Evolutionary conservation across 2,329 filamentous ascomycete species (phyloP).

Genomic region (Cytospora paraplurivora): DNA sequence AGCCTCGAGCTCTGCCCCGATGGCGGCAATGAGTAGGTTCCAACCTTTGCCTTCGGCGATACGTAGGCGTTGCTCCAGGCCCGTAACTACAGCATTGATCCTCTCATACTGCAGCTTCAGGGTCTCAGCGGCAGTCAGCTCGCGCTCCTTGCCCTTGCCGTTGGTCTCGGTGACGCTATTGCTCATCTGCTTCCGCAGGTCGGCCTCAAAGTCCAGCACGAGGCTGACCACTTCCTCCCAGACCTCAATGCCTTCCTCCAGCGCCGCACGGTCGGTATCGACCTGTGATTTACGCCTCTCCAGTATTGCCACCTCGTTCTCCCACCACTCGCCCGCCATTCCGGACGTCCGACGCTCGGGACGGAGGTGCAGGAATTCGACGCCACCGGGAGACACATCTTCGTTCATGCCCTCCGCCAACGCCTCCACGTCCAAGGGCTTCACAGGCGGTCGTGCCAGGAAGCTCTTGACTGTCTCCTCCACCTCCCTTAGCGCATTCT

Average conservation of each 20-base stretch:
- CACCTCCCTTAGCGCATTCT: conserved; percentile 65
- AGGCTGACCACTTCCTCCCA: conserved; percentile 65
- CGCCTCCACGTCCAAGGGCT: conserved; percentile 53
- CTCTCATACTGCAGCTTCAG: conserved; percentile 52
- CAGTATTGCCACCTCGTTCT: conserved; percentile 60
- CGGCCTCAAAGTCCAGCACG: conserved; percentile 66
- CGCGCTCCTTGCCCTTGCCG: conserved; percentile 36
- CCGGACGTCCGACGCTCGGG: conserved; percentile 67
- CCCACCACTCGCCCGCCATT: conserved; percentile 74
- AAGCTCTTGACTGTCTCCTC: conserved; percentile 64
- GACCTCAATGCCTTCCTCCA: conserved; percentile 66
- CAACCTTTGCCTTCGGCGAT: conserved; percentile 64
- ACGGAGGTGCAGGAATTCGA: conserved; percentile 62
- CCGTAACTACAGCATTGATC: conserved; percentile 58
- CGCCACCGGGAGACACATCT: conserved; percentile 42
- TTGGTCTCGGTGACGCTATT: conserved; percentile 32
- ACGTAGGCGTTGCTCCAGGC: conserved; percentile 56
- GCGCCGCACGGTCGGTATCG: conserved; percentile 62
- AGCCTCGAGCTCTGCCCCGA: conserved; percentile 61
- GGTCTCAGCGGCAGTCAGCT: conserved; percentile 40
- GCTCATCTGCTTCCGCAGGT: conserved; percentile 58
- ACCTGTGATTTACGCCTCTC: conserved; percentile 57
- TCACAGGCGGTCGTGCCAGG: conserved; percentile 58
- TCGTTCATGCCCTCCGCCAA: conserved; percentile 32
- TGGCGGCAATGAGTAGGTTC: conserved; percentile 74